phyloP scores from a whole-genome alignment of 495 filamentous ascomycete species.

The Aspergillus taichungensis region DNA sequence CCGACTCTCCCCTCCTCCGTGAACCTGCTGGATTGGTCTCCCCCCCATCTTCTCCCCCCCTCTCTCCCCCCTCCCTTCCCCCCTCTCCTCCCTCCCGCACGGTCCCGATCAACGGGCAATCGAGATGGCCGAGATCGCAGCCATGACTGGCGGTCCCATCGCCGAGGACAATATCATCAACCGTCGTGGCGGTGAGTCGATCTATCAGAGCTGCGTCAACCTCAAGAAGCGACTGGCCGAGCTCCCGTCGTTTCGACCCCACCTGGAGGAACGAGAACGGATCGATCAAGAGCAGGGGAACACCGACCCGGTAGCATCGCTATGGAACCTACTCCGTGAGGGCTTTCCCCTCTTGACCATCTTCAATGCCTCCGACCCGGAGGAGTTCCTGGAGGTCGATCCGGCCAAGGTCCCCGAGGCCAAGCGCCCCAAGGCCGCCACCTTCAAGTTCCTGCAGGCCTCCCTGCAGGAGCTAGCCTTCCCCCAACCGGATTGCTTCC shows the following conservation, averaged over 20 bases:
- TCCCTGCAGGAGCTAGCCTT: constrained; percentile 66
- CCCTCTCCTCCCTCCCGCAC: neutral
- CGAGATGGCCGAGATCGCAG: constrained; percentile 31
- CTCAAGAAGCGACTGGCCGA: constrained; percentile 69
- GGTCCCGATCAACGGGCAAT: constrained; percentile 17
- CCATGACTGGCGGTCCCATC: constrained; percentile 47
- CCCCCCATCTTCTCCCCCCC: constrained; percentile 12
- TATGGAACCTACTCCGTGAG: constrained; percentile 81
- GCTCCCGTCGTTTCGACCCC: constrained; percentile 72
- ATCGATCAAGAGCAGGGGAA: constrained; percentile 50
- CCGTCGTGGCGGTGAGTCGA: constrained; percentile 79
- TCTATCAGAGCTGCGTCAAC: constrained; percentile 90
- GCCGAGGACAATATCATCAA: constrained; percentile 91
- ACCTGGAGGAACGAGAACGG: constrained; percentile 54
- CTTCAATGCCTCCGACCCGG: constrained; percentile 73
- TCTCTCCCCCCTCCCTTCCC: neutral
- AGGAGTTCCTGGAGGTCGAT: constrained; percentile 54
- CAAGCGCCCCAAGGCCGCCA: constrained; percentile 60
- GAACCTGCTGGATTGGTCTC: no score
- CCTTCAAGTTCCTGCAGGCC: constrained; percentile 63
- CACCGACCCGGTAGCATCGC: constrained; percentile 76
- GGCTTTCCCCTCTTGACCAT: constrained; percentile 81
- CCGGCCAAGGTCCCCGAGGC: constrained; percentile 47
- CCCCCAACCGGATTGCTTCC: constrained; percentile 73
- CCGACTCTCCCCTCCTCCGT: constrained; percentile 16